Evolutionary conservation across 2,329 filamentous ascomycete genomes (phyloP), one percentile per base, ranked within the genome.

Genomic region (Talaromyces sp.): DNA sequence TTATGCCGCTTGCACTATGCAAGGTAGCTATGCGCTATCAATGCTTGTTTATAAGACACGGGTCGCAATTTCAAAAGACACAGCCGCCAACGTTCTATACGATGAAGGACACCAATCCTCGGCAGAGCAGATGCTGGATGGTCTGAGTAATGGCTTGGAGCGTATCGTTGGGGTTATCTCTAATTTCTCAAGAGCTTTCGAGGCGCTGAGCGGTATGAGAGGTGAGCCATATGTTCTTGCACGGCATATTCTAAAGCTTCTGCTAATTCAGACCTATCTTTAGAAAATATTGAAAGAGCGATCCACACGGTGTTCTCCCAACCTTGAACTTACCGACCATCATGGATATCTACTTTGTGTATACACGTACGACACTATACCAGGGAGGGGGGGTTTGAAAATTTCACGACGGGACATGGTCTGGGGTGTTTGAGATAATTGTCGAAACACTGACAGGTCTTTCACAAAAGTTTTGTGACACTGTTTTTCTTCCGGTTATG

Each of bases 1-100:
- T 0, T 81, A 81, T 66, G 79, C 80, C 24, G 81, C 79, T 70
- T 82, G 80, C 66, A 73, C 80, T 8, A 81, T 81, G 79, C 80
- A 82, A 67, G 76, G 77, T 47, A 81, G 79, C 66, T 82, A 82
- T 65, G 79, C 79, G 5, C 74, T 81, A 73, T 70, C 82, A 16
- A 82, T 81, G 79, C 72, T 81, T 8, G 80, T 76, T 62, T 79
- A 79, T 68, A 80, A 79, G 65, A 74, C 75, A 10, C 74, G 75
- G 13, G 74, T 78, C n/a, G 71, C 73, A 56, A 52, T 52, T 2
- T 52, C 49, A 52, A 77, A 76, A 45, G 72, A 76, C 31, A 60
- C 72, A 7, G 70, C 72, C 1, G 70, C 70, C 1, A 73, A 73
- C 11, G 68, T 68, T 11, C 68, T 69, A 10, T 69, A 64, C 63